Evolutionary conservation across 768 basidiomycete genomes (phyloP).

Genomic region (Tricholoma matsutake): DNA sequence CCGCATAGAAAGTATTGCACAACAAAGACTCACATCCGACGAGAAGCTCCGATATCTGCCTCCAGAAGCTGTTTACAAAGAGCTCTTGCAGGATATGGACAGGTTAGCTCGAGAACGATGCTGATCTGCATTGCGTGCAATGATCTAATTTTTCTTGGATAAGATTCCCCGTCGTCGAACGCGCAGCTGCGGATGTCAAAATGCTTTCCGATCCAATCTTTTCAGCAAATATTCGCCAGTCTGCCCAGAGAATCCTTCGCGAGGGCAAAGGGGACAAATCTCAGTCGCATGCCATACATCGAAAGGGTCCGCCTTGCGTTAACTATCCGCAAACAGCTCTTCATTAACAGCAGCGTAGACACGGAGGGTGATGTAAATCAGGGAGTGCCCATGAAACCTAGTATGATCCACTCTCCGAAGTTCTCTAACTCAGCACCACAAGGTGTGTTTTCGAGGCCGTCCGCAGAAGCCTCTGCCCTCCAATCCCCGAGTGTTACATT

Average conservation of each 20-base stretch:
- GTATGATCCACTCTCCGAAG: conserved; percentile 10
- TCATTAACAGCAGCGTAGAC: conserved; percentile 15
- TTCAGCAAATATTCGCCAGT: conserved; percentile 37
- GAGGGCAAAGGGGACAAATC: conserved; percentile 32
- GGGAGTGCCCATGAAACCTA: conserved; percentile 5
- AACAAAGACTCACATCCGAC: conserved; percentile 52
- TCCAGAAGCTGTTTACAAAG: conserved; percentile 52
- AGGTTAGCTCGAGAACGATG: conserved; percentile 38
- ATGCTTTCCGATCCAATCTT: conserved; percentile 49
- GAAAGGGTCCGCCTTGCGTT: conserved; percentile 14
- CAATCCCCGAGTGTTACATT: conserved; percentile 3
- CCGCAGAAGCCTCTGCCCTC: conserved; percentile 9
- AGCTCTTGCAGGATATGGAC: conserved; percentile 71
- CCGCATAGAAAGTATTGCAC: conserved; percentile 60
- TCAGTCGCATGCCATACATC: not conserved
- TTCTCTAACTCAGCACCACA: conserved; percentile 6
- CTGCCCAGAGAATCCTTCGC: conserved; percentile 43
- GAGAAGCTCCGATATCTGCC: conserved; percentile 49
- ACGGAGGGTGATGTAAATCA: conserved; percentile 9
- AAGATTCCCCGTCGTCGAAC: conserved; percentile 67
- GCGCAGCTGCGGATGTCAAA: conserved; percentile 50
- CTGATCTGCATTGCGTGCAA: not conserved
- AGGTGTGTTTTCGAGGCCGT: conserved; percentile 3
- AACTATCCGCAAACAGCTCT: conserved; percentile 5
- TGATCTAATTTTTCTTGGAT: conserved; percentile 8